Evolutionary conservation across 202 grass and related monocot species (phyloP).

Genomic region (Zoysia matrella): DNA sequence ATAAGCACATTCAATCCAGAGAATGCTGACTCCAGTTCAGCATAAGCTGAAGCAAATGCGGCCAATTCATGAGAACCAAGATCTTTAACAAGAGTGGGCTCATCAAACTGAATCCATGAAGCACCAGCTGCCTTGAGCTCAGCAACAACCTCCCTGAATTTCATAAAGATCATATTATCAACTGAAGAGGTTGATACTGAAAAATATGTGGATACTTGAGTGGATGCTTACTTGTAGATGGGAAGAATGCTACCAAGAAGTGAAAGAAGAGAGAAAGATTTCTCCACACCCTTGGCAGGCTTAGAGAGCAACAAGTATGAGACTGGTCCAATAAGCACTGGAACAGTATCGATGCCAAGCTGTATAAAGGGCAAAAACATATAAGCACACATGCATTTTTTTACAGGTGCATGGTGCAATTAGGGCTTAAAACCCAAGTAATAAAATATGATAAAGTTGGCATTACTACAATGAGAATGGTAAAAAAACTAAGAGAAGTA

Average conservation of each 20-base stretch:
- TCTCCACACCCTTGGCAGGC: constrained; percentile 90
- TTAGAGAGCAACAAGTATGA: constrained; percentile 96
- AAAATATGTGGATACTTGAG: constrained; percentile 17
- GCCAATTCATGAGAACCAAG: constrained; percentile 82
- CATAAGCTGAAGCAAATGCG: constrained; percentile 72
- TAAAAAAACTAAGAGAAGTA: constrained; percentile 10
- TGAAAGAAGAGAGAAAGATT: constrained; percentile 86
- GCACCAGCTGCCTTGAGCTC: constrained; percentile 90
- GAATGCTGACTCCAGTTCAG: constrained; percentile 68
- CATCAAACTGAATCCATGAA: constrained; percentile 96
- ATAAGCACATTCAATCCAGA: constrained; percentile 88
- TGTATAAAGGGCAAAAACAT: constrained; percentile 44
- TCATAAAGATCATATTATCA: constrained; percentile 46
- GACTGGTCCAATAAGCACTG: constrained; percentile 51
- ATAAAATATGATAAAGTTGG: background rate
- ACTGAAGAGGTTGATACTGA: constrained; percentile 23
- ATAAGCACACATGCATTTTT: constrained; percentile 1
- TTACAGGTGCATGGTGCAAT: background rate
- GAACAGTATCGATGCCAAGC: constrained; percentile 45
- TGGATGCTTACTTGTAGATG: constrained; percentile 82
- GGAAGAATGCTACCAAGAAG: constrained; percentile 77
- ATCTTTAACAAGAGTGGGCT: constrained; percentile 83
- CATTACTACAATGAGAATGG: background rate
- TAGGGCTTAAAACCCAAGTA: constrained; percentile 13
- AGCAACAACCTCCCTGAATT: constrained; percentile 77